Conservation (phyloP, 164 flowering plant species). For the Cinnamomum chago region DNA sequence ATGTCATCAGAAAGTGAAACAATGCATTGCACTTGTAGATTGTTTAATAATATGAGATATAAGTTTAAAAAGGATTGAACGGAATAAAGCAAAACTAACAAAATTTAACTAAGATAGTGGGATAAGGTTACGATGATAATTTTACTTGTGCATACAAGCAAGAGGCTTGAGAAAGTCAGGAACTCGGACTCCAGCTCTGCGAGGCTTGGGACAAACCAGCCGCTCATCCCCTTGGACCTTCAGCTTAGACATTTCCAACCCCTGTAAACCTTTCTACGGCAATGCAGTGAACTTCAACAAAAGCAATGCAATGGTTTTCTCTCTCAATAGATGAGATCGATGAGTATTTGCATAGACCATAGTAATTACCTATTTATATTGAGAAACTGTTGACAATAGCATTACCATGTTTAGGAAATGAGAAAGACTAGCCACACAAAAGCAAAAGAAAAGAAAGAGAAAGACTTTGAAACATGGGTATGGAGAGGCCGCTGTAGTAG, state of each 20-base stretch:
- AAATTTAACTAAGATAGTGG: neutral
- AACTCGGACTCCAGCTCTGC: constrained; percentile 29
- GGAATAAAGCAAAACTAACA: neutral
- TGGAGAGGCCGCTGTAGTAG: neutral
- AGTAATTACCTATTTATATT: neutral
- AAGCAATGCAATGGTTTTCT: constrained; percentile 25
- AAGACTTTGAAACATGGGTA: neutral
- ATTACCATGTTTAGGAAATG: neutral
- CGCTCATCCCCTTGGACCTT: constrained; percentile 4
- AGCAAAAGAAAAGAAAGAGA: constrained; percentile 5
- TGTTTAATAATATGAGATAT: no score
- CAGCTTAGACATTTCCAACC: constrained; percentile 17
- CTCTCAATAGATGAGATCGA: constrained; percentile 5
- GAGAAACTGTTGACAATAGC: no score
- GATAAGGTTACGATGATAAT: neutral
- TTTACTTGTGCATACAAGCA: constrained; percentile 41
- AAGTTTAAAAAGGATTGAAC: neutral
- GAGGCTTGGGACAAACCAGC: constrained; percentile 61
- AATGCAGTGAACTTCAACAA: neutral
- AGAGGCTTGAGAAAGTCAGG: constrained; percentile 47
- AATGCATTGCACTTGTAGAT: no score
- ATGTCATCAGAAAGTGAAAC: no score
- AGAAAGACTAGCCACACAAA: neutral
- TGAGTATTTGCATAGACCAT: neutral
- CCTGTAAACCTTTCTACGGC: no score